Conservation (phyloP, 768 basidiomycete species). For the Termitomyces sp. region DNA sequence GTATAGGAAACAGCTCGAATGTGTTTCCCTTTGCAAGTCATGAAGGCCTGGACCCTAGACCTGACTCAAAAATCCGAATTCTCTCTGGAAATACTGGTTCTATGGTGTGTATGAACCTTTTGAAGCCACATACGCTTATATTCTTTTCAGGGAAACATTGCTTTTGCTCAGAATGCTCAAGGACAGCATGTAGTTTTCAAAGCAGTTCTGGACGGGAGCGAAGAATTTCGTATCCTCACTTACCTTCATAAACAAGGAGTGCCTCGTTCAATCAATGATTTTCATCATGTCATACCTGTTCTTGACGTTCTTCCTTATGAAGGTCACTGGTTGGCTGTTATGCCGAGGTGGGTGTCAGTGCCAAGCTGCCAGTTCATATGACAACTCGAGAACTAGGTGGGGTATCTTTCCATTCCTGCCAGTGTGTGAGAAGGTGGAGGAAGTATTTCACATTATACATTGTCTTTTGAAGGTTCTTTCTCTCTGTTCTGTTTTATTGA, state of each 20-base stretch:
- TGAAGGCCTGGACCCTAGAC: neutral
- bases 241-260: neutral
- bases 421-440: neutral
- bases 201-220: neutral
- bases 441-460: neutral
- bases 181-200: neutral
- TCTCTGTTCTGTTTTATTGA: neutral
- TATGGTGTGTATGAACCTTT: neutral
- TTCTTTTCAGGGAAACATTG: neutral
- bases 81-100: neutral
- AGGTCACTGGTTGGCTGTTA: neutral
- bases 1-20: neutral
- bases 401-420: neutral
- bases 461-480: neutral
- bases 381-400: neutral
- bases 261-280: neutral
- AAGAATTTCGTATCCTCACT: neutral
- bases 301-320: neutral
- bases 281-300: neutral
- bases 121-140: neutral
- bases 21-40: conserved; percentile 1
- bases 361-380: neutral
- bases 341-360: neutral
- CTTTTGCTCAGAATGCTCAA: neutral
- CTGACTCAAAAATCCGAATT: neutral